Conservation (phyloP, 352 stramenopile genomes). For the Pythium aphanidermatum region DNA sequence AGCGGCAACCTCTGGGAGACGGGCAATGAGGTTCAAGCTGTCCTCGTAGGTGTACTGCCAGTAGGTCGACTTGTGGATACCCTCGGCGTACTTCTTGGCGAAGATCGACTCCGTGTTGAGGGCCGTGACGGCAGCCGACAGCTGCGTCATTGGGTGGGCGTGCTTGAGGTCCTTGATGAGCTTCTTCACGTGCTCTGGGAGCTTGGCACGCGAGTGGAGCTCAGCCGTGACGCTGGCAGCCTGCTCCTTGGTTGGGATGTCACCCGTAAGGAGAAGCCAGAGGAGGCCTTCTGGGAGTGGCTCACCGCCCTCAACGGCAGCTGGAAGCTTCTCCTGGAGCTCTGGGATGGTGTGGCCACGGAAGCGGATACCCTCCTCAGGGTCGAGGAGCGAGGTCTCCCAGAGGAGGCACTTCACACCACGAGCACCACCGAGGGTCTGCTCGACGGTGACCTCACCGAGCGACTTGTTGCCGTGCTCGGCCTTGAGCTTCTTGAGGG, state of each 20-base stretch:
- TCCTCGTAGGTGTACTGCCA: constrained; percentile 98
- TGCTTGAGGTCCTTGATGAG: constrained; percentile 95
- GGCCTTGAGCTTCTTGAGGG: constrained; percentile 93
- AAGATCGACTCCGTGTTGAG: constrained; percentile 96
- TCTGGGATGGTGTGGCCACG: constrained; percentile 98
- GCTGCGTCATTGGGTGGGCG: constrained; percentile 99
- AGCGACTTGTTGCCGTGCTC: constrained; percentile 91
- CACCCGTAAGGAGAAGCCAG: constrained; percentile 97
- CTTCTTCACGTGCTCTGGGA: constrained; percentile 94
- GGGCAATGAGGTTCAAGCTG: constrained; percentile 97
- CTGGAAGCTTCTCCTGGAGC: constrained; percentile 94
- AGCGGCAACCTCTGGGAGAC: constrained; percentile 96
- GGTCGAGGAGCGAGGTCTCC: constrained; percentile 96
- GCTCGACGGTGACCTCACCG: constrained; percentile 93
- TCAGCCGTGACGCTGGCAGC: constrained; percentile 93
- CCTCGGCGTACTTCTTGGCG: constrained; percentile 95
- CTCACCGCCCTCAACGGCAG: constrained; percentile 90
- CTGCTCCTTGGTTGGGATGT: constrained; percentile 97
- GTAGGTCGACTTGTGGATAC: constrained; percentile 97
- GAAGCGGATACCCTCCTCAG: constrained; percentile 98
- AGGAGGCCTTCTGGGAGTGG: constrained; percentile 96
- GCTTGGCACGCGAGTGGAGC: constrained; percentile 91
- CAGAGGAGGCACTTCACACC: constrained; percentile 99
- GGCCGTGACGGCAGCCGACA: constrained; percentile 91
- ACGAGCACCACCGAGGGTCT: constrained; percentile 95